Evolutionary conservation across 805 yeast species (phyloP), one percentile per base, ranked within the genome.

Genomic region (Komagataella pseudopastoris): DNA sequence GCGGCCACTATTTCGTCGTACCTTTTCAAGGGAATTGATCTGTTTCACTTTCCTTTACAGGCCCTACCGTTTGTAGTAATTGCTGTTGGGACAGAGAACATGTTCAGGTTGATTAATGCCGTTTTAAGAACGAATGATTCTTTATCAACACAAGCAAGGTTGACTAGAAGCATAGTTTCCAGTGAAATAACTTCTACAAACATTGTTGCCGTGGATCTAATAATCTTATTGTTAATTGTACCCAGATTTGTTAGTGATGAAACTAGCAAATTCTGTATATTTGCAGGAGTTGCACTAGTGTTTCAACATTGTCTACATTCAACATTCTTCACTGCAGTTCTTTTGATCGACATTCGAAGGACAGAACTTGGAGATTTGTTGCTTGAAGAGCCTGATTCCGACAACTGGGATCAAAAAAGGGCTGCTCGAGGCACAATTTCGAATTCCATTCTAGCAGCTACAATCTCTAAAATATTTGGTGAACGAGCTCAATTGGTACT

Each of bases 311-410:
- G 75, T 4, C 65, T 87, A 44, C 88, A 82, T 56, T 60, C 80
- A 49, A 77, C 90, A 1, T 86, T 72, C 62, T 76, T 85, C 53
- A 68, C 81, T 1, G 80, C 88, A 0, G 78, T 85, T 1, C 66
- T 86, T 30, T 72, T 83, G 16, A 76, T 87, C 44, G 95, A 88
- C 65, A 66, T 81, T 30, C 74, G 81, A 48, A 71, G 88, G 51
- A 62, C 76, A 23, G 90, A 83, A 56, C 69, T 83, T 16, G 75
- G 75, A 14, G 88, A 81, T 54, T 60, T 81, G 10, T 30, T 30
- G 6, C 39, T 30, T 30, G 39, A 30, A 30, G 39, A 30, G 39
- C 39, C 10, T 8, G 39, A 30, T 30, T 10, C n/a, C n/a, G 39
- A 30, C 14, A 30, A 30, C 14, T 30, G 39, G 39, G 39, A 30